phyloP scores from a whole-genome alignment of 1,284 basidiomycete genomes.

The Cutaneotrichosporon dermatis region DNA sequence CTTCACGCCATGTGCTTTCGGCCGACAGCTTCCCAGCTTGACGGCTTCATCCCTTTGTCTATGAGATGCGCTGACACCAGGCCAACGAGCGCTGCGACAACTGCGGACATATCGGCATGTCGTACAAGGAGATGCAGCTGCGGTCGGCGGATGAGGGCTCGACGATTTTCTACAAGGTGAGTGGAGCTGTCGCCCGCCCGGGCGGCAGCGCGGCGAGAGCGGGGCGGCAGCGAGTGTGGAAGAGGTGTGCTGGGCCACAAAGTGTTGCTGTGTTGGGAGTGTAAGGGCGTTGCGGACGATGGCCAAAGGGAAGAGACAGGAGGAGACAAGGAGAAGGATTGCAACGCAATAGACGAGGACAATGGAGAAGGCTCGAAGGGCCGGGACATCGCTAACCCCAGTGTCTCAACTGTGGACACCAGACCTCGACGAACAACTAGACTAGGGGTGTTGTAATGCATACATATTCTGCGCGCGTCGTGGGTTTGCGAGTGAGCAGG shows the following conservation, averaged over 20 bases:
- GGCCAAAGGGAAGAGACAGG: no score
- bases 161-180: conserved; percentile 59
- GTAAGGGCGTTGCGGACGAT: no score
- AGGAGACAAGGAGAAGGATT: no score
- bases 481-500: no score
- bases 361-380: no score
- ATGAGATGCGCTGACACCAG: conserved; percentile 48
- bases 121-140: conserved; percentile 56
- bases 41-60: not conserved
- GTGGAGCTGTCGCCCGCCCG: conserved; percentile 9
- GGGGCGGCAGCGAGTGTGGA: no score
- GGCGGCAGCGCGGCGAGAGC: no score
- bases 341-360: not conserved
- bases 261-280: no score
- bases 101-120: conserved; percentile 68
- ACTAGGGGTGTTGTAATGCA: conserved; percentile 5
- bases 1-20: no score
- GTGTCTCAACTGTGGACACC: conserved; percentile 50
- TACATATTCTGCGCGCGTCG: no score
- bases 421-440: conserved; percentile 50
- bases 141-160: conserved; percentile 86
- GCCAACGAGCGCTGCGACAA: conserved; percentile 88
- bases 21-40: no score
- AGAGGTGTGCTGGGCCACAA: no score
- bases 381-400: conserved; percentile 15